Percentiles rank a stretch among this genome's conserved stretches.
Conservation (phyloP, 2,329 filamentous ascomycete species). For the Acrocalymma vagum region DNA sequence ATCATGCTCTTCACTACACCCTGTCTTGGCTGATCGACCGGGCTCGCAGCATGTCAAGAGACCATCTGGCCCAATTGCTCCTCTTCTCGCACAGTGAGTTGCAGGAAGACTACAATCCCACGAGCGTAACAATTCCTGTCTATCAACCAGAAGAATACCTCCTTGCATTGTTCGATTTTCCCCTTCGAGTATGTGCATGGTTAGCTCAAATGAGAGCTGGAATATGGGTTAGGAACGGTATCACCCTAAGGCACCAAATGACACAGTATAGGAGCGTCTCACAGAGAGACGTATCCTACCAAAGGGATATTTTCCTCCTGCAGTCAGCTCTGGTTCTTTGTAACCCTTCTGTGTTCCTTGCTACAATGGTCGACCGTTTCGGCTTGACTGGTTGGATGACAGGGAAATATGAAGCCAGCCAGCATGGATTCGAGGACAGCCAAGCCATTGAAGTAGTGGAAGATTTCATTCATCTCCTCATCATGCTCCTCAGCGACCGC, state of each 20-base stretch:
- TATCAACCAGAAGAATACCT: conserved; percentile 78
- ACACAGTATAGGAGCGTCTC: conserved; percentile 90
- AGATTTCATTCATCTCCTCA: conserved; percentile 92
- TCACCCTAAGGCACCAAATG: conserved; percentile 94
- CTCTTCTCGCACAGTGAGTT: conserved; percentile 77
- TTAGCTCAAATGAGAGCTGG: conserved; percentile 97
- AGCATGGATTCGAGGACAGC: conserved; percentile 78
- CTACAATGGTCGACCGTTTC: conserved; percentile 90
- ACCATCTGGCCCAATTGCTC: conserved; percentile 73
- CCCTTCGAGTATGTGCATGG: conserved; percentile 93
- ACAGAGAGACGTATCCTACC: conserved; percentile 90
- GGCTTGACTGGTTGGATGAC: conserved; percentile 88
- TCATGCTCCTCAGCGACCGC: conserved; percentile 89
- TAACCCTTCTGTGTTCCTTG: conserved; percentile 81
- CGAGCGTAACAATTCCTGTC: conserved; percentile 68
- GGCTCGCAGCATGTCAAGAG: conserved; percentile 76
- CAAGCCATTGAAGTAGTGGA: conserved; percentile 94
- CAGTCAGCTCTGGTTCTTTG: conserved; percentile 91
- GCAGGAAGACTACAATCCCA: conserved; percentile 65
- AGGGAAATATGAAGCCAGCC: conserved; percentile 74
- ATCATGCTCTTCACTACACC: conserved; percentile 95
- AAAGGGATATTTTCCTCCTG: conserved; percentile 91
- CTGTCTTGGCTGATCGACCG: conserved; percentile 95
- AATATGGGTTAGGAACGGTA: conserved; percentile 98
- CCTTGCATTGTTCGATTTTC: conserved; percentile 90